Base-by-base conservation (phyloP, 2,329 filamentous ascomycete genomes). In the Exophiala oligosperma region DNA sequence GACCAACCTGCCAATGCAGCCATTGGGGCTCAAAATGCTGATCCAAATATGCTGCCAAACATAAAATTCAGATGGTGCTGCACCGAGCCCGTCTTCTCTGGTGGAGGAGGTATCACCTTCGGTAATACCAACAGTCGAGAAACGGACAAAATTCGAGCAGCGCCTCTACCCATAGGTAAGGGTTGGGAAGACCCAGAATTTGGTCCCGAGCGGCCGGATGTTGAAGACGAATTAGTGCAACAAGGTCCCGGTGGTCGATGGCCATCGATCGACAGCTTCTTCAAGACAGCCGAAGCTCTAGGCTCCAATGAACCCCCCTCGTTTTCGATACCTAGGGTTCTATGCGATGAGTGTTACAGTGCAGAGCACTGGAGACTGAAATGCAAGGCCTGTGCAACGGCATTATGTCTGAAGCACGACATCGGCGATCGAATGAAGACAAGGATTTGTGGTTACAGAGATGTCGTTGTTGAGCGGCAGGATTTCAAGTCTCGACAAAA, bases 21-120 rank as follows among this genome's bases (percentile, higher is more conserved):
- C 35, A 66, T 68, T 58, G 59, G 70, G 17, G 38, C 28, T 38
- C 60, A 70, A 75, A 41, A 72, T 70, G 35, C 67, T 69, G 35
- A 64, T 68, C 26, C 68, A 72, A 26, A 59, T 67, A 14, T 66
- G 75, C 48, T 77, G 78, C 79, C 81, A 11, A 78, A 76, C 56
- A 72, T 83, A 57, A 82, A 80, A 55, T 82, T 84, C 68, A 77
- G 80, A 62, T 85, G 82, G 82, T 85, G 82, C 67, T 85, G 82
- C 63, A 77, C 82, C 3, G 81, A 84, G 63, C 82, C 82, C 14
- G 79, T 83, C 50, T 84, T 84, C 64, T 84, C 82, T 26, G 82
- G 81, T 8, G 82, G 82, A 8, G 82, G 82, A 49, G 81, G 82
- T 12, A 84, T 85, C 59, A 82, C 80, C 37, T 81, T 84, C 52